Base-by-base conservation (phyloP, 768 basidiomycete species). In the Tylopilus plumbeoviolaceoides region DNA sequence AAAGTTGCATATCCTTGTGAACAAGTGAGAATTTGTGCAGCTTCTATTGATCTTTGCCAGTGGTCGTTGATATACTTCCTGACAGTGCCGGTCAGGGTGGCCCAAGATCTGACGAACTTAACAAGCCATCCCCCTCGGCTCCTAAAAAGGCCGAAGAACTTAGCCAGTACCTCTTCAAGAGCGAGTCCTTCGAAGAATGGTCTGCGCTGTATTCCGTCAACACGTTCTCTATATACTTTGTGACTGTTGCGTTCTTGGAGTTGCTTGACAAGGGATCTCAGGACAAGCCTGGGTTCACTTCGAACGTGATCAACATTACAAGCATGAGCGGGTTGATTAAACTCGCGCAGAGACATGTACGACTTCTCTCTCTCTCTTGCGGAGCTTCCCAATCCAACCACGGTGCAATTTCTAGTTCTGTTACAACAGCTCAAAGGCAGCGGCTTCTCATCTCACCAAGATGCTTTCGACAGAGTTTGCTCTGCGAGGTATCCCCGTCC, bases 391-490 rank as follows among this genome's bases (percentile, higher is more conserved):
- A n/a, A n/a, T 38, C 44, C 38, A 27, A 30, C 27, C 27, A 11
- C n/a, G 27, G 41, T 38, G 36, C 20, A 18, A 33, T 21, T 23
- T 47, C 21, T 60, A 91, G 89, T 91, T 91, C 63, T 81, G 78
- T 27, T 91, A 91, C 67, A 91, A 91, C 67, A 87, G 85, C 59
- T 74, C 85, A 7, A 91, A 91, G 65, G 87, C 86, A 0, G 90
- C 87, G 3, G 83, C 81, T 6, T 78, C 84, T 12, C 88, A 90
- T 57, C 71, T 91, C n/a, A 87, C 87, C 10, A 84, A 75, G 68
- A 79, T 90, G 80, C 68, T 91, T 46, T 73, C 89, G 2, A 89
- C 89, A 1, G 89, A 91, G 61, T 75, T 89, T 48, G 84, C 83
- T 4, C 70, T 90, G 50, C 84, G 85, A 63, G 75, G 75, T 23